Evolutionary conservation across 2,329 filamentous ascomycete genomes (phyloP), one percentile per base, ranked within the genome.

Genomic region (Xylariaceae sp.): DNA sequence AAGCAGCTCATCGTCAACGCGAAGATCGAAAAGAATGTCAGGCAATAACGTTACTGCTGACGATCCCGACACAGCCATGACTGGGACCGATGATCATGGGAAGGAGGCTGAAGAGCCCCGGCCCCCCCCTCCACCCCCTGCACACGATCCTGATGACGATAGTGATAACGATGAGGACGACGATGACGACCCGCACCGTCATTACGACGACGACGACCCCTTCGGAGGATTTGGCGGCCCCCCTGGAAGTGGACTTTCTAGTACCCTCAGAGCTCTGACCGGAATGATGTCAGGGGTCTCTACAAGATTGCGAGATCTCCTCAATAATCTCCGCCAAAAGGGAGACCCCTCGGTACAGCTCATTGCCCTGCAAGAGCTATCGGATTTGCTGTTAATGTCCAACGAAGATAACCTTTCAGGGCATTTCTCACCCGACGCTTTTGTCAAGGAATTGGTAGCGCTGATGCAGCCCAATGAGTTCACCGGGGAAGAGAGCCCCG

Each of bases 341-440:
- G 87, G 91, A 35, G 89, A 96, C 50, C 79, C 84, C 4, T 90
- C 89, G 0, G 69, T 93, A 30, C 94, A 98, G 68, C 74, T 95
- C 52, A 89, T 96, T 57, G 93, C 91, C 19, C 71, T 98, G 22
- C 88, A 95, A 64, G 91, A 97, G 54, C 73, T 98, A 6, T 95
- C 91, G 0, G 90, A 98, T 64, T 83, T 97, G 40, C 72, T 98
- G 4, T 73, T 98, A 22, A 87, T 98, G 29, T 95, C 91, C 9
- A 97, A 93, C 52, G 93, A 98, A 66, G 93, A 98, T 61, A 96
- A 94, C 51, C 76, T 98, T 9, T 88, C 91, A 2, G 93, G 93
- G 4, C 89, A 96, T 58, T 97, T 98, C 63, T 88, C 88, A 1
- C 89, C 93, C 2, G 93, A 98, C 65, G 79, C 87, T 8, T 97